A percentile compares a stretch with the other conserved stretches of the same genome.
These are phyloP conservation scores for Ogataea trehaloabstinens DNA, from an alignment of 805 yeast species.

Conservation along the genomic window DNA sequence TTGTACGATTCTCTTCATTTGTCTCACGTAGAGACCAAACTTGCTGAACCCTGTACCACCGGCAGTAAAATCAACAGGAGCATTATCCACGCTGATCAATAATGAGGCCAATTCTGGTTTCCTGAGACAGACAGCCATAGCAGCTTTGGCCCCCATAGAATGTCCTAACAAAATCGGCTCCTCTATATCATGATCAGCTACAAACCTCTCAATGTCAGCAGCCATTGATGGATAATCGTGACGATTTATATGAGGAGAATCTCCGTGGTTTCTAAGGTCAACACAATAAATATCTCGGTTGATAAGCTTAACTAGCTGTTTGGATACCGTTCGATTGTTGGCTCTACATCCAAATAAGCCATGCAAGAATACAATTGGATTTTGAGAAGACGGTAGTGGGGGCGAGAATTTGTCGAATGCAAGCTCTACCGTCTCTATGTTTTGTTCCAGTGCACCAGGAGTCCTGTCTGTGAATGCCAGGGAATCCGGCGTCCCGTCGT, in stretches of 20 bases:
- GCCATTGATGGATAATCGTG: slow-evolving; percentile 82
- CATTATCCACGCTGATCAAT: slow-evolving; percentile 81
- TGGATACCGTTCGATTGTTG: slow-evolving; percentile 82
- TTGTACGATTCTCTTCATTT: slow-evolving; percentile 56
- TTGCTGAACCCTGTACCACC: slow-evolving; percentile 38
- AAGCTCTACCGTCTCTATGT: slow-evolving; percentile 53
- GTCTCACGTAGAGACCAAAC: slow-evolving; percentile 67
- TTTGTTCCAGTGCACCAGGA: slow-evolving; percentile 23
- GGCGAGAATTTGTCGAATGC: slow-evolving; percentile 45
- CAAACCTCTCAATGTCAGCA: slow-evolving; percentile 78
- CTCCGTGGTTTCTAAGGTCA: slow-evolving; percentile 90
- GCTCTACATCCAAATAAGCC: slow-evolving; percentile 84
- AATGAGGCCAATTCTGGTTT: slow-evolving; percentile 59
- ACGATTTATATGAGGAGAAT: slow-evolving; percentile 71
- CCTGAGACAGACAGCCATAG: slow-evolving; percentile 79
- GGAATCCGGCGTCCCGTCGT: slow-evolving; percentile 29
- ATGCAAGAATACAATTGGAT: slow-evolving; percentile 77
- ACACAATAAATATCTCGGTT: slow-evolving; percentile 61
- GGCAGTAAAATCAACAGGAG: slow-evolving; percentile 69
- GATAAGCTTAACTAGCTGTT: slow-evolving; percentile 45
- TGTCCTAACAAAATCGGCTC: slow-evolving; percentile 73
- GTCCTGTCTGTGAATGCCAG: slow-evolving; percentile 19
- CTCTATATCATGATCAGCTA: slow-evolving; percentile 41
- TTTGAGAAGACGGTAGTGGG: slow-evolving; percentile 16
- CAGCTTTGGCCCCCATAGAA: slow-evolving; percentile 93